These are phyloP conservation scores for Haematococcus sp. DNA, from an alignment of 139 green algal genomes.

Conservation along the genomic window DNA sequence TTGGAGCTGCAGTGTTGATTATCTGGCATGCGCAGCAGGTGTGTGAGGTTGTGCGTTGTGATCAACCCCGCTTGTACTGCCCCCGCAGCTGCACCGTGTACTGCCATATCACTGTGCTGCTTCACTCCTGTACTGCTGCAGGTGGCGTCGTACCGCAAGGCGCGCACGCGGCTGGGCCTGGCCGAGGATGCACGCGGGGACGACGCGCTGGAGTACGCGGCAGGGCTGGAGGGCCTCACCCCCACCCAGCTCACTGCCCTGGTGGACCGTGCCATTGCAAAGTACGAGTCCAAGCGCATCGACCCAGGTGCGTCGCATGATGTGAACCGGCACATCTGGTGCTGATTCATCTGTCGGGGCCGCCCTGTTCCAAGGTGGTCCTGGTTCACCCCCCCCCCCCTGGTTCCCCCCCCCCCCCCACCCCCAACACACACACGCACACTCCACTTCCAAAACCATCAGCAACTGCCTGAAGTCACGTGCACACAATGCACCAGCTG, in stretches of 20 bases:
- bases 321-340: no score
- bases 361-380: not conserved
- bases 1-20: no score
- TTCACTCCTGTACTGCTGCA: constrained; percentile 3
- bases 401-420: no score
- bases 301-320: constrained; percentile 67
- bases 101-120: not conserved
- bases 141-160: constrained; percentile 30
- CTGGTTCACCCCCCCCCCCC: not conserved
- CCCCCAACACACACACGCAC: no score
- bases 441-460: not conserved
- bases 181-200: constrained; percentile 29
- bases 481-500: no score
- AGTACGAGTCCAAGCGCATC: constrained; percentile 84
- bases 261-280: constrained; percentile 47
- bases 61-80: no score
- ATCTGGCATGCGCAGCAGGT: not conserved
- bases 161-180: constrained; percentile 55
- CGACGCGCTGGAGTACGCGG: constrained; percentile 55
- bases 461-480: no score
- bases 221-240: constrained; percentile 62
- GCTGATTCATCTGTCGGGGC: not conserved
- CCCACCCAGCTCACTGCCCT: constrained; percentile 61
- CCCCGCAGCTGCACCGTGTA: no score
- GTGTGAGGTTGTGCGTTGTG: no score